These are phyloP conservation scores for Tylopilus plumbeoviolaceoides DNA, from an alignment of 768 basidiomycete genomes.

Conservation along the genomic window DNA sequence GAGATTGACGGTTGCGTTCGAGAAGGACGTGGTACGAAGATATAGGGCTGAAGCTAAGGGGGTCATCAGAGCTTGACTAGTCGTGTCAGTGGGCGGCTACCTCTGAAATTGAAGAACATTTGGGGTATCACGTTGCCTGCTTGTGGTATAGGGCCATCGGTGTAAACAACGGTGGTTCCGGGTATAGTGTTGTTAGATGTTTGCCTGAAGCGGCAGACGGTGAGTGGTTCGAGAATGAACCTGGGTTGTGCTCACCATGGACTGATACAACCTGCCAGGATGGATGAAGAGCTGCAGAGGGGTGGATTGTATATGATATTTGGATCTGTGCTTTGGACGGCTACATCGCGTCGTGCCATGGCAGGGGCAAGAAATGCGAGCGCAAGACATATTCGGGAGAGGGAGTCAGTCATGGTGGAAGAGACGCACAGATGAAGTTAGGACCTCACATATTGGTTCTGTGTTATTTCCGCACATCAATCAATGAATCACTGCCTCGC, in stretches of 20 bases:
- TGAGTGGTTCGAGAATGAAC: neutral
- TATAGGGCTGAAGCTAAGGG: conserved; percentile 41
- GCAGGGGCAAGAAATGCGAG: conserved; percentile 8
- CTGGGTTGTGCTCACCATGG: conserved; percentile 17
- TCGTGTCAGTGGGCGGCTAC: conserved; percentile 24
- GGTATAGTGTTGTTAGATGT: conserved; percentile 11
- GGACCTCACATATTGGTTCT: too few relatives aligned
- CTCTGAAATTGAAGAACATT: conserved; percentile 53
- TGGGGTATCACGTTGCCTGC: conserved; percentile 48
- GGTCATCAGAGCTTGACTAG: conserved; percentile 3
- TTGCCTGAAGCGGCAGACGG: conserved; percentile 20
- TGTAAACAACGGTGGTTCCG: conserved; percentile 26
- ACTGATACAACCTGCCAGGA: conserved; percentile 17
- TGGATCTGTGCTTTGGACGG: conserved; percentile 18
- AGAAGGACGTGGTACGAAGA: conserved; percentile 39
- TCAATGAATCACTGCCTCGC: too few relatives aligned
- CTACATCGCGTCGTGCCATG: conserved; percentile 21
- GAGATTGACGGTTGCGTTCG: conserved; percentile 52
- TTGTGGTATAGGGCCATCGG: conserved; percentile 41
- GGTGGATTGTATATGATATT: conserved; percentile 29
- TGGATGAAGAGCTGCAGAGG: conserved; percentile 14
- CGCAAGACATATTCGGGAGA: conserved; percentile 12
- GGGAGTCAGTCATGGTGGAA: conserved; percentile 22
- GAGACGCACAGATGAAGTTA: neutral
- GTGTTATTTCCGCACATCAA: too few relatives aligned